These are phyloP conservation scores for Naganishia cerealis DNA, from an alignment of 1,284 basidiomycete genomes.

Conservation along the genomic window DNA sequence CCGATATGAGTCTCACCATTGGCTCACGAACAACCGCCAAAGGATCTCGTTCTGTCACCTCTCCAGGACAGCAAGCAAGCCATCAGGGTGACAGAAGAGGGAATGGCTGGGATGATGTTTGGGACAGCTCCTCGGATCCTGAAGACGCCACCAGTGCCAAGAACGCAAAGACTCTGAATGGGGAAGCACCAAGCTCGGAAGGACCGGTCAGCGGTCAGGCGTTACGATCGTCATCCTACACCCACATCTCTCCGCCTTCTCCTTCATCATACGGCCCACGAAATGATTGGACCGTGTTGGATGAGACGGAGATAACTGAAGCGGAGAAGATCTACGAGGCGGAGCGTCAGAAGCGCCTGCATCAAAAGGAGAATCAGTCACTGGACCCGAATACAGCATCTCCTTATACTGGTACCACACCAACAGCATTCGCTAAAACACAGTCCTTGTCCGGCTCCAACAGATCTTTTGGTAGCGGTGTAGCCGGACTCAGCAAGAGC, in stretches of 20 bases:
- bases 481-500: conserved; percentile 27
- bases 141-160: conserved; percentile 11
- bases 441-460: conserved; percentile 34
- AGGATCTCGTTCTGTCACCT: neutral
- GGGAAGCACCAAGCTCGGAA: conserved; percentile 17
- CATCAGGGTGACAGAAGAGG: neutral
- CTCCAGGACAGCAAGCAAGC: neutral
- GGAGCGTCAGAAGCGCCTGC: conserved; percentile 50
- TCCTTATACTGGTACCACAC: conserved; percentile 50
- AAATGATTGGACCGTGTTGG: conserved; percentile 48
- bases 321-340: conserved; percentile 36
- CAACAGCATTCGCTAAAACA: conserved; percentile 36
- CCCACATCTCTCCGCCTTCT: conserved; percentile 72
- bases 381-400: conserved; percentile 69
- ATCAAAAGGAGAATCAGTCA: conserved; percentile 55
- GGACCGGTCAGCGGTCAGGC: conserved; percentile 56
- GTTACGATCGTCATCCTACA: conserved; percentile 74
- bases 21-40: conserved; percentile 1
- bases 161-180: neutral
- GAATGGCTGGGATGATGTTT: conserved; percentile 27
- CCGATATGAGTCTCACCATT: conserved; percentile 42
- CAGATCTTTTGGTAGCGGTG: conserved; percentile 40
- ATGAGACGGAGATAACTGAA: conserved; percentile 35
- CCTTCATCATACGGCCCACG: conserved; percentile 70
- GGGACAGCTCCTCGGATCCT: conserved; percentile 33